Conservation (phyloP, 257 asterid species). For the Echium plantagineum region DNA sequence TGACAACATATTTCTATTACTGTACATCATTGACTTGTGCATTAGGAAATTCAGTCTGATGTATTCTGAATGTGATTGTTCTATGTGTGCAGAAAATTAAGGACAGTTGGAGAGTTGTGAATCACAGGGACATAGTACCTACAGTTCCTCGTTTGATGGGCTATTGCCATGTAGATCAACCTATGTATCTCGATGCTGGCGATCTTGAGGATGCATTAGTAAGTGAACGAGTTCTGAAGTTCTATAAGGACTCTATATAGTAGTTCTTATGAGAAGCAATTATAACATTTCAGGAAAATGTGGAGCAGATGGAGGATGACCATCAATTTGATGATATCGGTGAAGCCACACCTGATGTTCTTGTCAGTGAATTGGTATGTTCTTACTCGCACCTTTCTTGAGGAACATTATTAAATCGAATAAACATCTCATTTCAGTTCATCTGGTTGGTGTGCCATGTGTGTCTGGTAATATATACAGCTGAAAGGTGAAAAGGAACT, state of each 20-base stretch:
- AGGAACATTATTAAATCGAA: not conserved
- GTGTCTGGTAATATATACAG: slow-evolving; percentile 22
- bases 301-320: slow-evolving; percentile 66
- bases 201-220: slow-evolving; percentile 37
- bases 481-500: slow-evolving; percentile 95
- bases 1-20: no score
- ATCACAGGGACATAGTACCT: slow-evolving; percentile 94
- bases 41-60: no score
- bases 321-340: slow-evolving; percentile 81
- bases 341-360: slow-evolving; percentile 90
- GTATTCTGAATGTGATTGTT: no score
- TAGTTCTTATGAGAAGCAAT: no score
- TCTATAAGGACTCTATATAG: no score
- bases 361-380: slow-evolving; percentile 85
- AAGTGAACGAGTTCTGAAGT: slow-evolving; percentile 10
- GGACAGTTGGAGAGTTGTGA: slow-evolving; percentile 93
- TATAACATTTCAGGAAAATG: slow-evolving; percentile 41
- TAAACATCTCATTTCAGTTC: not conserved
- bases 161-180: slow-evolving; percentile 95
- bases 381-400: slow-evolving; percentile 7
- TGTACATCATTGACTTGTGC: no score
- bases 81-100: slow-evolving; percentile 51
- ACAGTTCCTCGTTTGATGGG: slow-evolving; percentile 99
- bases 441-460: not conserved
- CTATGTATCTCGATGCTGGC: slow-evolving; percentile 70